Base-by-base conservation (phyloP, 257 asterid species). In the Solanum bulbocastanum region DNA sequence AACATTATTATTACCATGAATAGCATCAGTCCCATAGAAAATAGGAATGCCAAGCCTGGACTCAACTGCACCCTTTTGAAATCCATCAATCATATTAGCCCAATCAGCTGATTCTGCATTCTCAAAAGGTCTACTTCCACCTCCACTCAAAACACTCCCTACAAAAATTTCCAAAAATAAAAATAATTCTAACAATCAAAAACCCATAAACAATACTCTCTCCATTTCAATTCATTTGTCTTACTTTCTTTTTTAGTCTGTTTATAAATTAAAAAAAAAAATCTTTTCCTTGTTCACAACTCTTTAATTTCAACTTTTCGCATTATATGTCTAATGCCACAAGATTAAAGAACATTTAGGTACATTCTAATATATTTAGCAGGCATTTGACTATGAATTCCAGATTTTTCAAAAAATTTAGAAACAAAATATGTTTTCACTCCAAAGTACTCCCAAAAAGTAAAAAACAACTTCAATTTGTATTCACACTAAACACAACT, bases 71-170 rank as follows among this genome's bases (percentile, higher is more conserved):
- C 91, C 98, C 88, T 88, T 92, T 90, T 96, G 99, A 58, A 95
- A 89, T 25, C 93, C 97, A 81, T 96, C 99, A 88, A 96, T 91
- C 98, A 95, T 94, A 30, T 93, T 96, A 4, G 95, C 97, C 97
- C 98, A 96, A 69, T 94, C 98, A 12, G 90, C 93, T 11, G 98
- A 95, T 22, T 87, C 89, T 3, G 99, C 99, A 74, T 94, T 95
- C 58, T 95, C 96, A 74, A 91, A 91, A 0, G 99, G 99, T 89
- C 87, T 92, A 90, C 99, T 96, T 33, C 99, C 99, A 69, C 99
- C 99, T 40, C 99, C 99, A 87, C 98, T 96, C 90, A 96, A 73
- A 39, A 96, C 93, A 90, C 98, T 96, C 76, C 99, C 98, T 95
- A 90, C 89, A 87, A 83, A 86, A 18, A 33, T 68, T 79, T 27